A percentile compares a stretch with the other conserved stretches of the same genome.
Conservation (phyloP, 345 rosid genomes). For the Moricandia arvensis region DNA sequence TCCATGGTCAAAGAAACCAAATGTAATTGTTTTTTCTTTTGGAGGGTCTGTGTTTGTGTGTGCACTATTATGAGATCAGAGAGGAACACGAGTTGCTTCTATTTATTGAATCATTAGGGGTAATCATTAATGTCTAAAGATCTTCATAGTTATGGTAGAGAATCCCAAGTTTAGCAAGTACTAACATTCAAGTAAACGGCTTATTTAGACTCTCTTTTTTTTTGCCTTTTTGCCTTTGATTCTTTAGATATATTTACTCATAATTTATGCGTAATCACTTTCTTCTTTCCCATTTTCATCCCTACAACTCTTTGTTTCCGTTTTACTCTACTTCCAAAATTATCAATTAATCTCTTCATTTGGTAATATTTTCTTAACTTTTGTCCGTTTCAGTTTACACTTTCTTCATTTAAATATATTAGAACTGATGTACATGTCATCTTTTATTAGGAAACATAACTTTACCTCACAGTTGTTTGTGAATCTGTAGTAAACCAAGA, state of each 20-base stretch:
- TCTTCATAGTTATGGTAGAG: slow-evolving; percentile 32
- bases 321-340: slow-evolving; percentile 6
- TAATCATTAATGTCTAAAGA: slow-evolving; percentile 30
- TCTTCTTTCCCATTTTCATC: slow-evolving; percentile 28
- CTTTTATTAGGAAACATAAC: slow-evolving; percentile 18
- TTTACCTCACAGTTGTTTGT: slow-evolving; percentile 15
- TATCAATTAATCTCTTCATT: slow-evolving; percentile 34
- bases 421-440: slow-evolving; percentile 8
- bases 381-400: slow-evolving; percentile 31
- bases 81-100: slow-evolving; percentile 23
- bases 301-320: slow-evolving; percentile 10
- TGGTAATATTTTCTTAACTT: slow-evolving; percentile 29
- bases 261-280: slow-evolving; percentile 18
- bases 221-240: slow-evolving; percentile 28
- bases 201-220: slow-evolving; percentile 22
- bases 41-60: neutral
- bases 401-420: slow-evolving; percentile 27
- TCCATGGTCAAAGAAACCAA: slow-evolving; percentile 28
- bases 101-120: slow-evolving; percentile 20
- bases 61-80: slow-evolving; percentile 19
- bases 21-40: neutral
- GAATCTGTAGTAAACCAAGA: slow-evolving; percentile 20
- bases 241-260: slow-evolving; percentile 26
- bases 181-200: slow-evolving; percentile 32
- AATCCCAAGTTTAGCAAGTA: slow-evolving; percentile 31